Evolutionary conservation across 2,329 filamentous ascomycete species (phyloP).

Genomic region (Thelonectria olida): DNA sequence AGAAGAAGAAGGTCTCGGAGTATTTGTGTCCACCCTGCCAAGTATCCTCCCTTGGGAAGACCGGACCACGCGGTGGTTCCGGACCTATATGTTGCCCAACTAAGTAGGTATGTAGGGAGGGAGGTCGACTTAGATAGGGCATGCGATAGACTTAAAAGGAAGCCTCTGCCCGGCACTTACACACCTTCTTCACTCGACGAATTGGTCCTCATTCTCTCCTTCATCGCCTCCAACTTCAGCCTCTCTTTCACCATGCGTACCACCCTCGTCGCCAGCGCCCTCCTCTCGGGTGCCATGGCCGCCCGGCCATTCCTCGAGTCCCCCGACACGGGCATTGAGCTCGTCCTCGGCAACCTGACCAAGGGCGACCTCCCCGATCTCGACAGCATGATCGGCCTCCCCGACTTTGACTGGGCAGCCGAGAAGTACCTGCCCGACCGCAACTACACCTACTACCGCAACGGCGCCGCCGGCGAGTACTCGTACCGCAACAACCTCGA

Average conservation of each 20-base stretch:
- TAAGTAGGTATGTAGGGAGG: not conserved
- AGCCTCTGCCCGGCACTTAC: not conserved
- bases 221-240: constrained; percentile 9
- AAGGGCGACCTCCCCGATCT: constrained; percentile 53
- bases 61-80: not conserved
- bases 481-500: constrained; percentile 67
- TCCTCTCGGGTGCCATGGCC: constrained; percentile 49
- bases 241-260: constrained; percentile 34
- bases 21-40: not conserved
- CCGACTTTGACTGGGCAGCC: constrained; percentile 64
- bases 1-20: not conserved
- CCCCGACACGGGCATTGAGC: constrained; percentile 57
- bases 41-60: no score
- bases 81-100: not conserved
- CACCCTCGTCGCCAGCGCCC: constrained; percentile 35
- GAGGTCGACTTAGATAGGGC: not conserved
- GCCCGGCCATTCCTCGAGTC: constrained; percentile 56
- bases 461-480: constrained; percentile 64
- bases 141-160: constrained; percentile 4
- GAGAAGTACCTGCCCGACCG: constrained; percentile 55
- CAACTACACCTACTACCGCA: constrained; percentile 66
- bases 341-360: constrained; percentile 46
- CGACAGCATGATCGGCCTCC: constrained; percentile 56
- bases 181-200: not conserved
- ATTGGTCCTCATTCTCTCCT: not conserved